Evolutionary conservation across 2,329 filamentous ascomycete species (phyloP).

Genomic region (Phialocephala subalpina): DNA sequence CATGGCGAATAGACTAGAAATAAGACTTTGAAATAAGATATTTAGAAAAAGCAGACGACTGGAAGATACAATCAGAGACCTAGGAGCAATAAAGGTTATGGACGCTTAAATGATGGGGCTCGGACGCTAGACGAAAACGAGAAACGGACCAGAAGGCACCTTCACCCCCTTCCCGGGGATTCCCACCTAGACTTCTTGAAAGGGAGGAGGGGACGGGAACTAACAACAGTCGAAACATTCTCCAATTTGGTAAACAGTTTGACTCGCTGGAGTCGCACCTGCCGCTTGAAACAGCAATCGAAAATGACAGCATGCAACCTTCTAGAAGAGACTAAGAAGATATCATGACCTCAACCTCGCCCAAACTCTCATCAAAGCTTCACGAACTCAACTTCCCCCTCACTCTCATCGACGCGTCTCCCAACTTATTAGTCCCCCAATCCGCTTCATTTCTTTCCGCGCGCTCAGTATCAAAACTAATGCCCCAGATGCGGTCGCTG

Average conservation of each 20-base stretch:
- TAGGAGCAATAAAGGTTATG: not conserved
- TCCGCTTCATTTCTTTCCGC: conserved; percentile 39
- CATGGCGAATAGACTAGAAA: not conserved
- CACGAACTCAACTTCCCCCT: conserved; percentile 2
- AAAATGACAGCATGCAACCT: not conserved
- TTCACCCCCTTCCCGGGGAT: too few species aligned
- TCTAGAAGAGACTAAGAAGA: not conserved
- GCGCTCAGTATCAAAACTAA: conserved; percentile 44
- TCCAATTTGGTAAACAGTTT: too few species aligned
- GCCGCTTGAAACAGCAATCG: too few species aligned
- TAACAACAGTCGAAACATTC: too few species aligned
- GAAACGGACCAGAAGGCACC: too few species aligned
- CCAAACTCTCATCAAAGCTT: not conserved
- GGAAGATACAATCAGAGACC: too few species aligned
- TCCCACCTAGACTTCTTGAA: too few species aligned
- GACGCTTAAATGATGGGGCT: not conserved
- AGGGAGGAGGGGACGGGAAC: too few species aligned
- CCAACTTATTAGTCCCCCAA: conserved; percentile 46
- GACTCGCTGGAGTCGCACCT: too few species aligned
- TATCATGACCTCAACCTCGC: not conserved
- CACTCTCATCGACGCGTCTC: conserved; percentile 43
- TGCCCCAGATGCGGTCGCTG: conserved; percentile 46
- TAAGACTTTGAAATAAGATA: not conserved
- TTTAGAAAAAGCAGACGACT: not conserved
- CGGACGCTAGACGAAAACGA: too few species aligned